phyloP scores from a whole-genome alignment of 1,139 yeast species.

The Pichia sp. region DNA sequence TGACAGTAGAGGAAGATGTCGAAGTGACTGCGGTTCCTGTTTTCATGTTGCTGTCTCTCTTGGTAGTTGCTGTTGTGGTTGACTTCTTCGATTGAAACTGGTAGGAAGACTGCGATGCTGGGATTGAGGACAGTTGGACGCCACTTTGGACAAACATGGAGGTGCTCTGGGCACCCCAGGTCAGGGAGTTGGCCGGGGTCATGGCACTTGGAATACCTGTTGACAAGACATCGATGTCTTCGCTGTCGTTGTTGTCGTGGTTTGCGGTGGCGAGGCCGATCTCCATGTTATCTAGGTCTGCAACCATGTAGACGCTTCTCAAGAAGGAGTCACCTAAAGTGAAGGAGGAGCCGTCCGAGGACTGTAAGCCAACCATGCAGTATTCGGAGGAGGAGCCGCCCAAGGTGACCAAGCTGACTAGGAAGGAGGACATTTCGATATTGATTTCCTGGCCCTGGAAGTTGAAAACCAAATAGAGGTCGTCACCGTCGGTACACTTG shows the following conservation, averaged over 20 bases:
- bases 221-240: constrained; percentile 15
- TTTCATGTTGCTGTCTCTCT: background rate
- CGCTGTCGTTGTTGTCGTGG: background rate
- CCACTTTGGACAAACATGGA: constrained; percentile 2
- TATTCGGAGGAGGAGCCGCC: constrained; percentile 9
- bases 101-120: constrained; percentile 3
- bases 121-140: constrained; percentile 10
- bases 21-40: background rate
- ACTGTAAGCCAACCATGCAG: constrained; percentile 23
- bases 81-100: background rate
- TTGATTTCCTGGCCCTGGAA: constrained; percentile 51
- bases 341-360: constrained; percentile 30
- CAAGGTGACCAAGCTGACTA: constrained; percentile 13
- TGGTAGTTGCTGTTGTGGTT: background rate
- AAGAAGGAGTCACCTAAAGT: constrained; percentile 71
- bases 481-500: constrained; percentile 30
- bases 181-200: constrained; percentile 9
- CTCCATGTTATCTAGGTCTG: constrained; percentile 62
- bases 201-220: constrained; percentile 19
- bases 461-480: constrained; percentile 36
- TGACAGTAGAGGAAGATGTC: background rate
- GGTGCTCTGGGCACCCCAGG: constrained; percentile 14
- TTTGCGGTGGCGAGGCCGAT: constrained; percentile 64
- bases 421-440: constrained; percentile 42
- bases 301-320: constrained; percentile 71